phyloP scores from a whole-genome alignment of 495 filamentous ascomycete genomes.

The Melanomma pulvis-pyrius region DNA sequence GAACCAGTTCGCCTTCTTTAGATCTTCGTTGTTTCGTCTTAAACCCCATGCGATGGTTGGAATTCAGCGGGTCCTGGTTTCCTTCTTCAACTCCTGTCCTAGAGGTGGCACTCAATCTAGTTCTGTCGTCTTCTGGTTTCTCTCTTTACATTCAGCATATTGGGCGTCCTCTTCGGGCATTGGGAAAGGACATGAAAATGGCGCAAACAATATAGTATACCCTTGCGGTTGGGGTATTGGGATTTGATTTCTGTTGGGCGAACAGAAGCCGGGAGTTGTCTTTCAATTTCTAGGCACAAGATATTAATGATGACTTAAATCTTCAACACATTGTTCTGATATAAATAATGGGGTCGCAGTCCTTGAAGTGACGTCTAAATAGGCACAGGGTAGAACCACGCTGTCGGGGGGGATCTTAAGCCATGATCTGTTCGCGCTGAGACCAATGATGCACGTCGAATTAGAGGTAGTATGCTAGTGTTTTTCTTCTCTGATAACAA shows the following conservation, averaged over 20 bases:
- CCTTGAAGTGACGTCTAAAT: constrained; percentile 21
- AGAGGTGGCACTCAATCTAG: background rate
- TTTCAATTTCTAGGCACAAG: background rate
- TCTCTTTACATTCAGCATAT: constrained; percentile 30
- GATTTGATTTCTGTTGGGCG: background rate
- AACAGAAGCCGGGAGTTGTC: background rate
- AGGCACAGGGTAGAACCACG: constrained; percentile 5
- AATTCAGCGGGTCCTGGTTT: background rate
- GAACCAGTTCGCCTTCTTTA: too few species aligned
- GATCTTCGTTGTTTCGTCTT: too few species aligned
- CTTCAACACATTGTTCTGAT: background rate
- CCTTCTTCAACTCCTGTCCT: constrained; percentile 6
- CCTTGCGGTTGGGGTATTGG: constrained; percentile 15
- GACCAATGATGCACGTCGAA: background rate
- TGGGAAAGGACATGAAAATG: constrained; percentile 22
- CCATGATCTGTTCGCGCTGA: constrained; percentile 12
- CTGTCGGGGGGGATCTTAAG: constrained; percentile 13
- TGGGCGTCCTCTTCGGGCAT: constrained; percentile 20
- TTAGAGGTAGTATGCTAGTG: background rate
- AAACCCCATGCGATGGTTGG: too few species aligned
- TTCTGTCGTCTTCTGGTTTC: background rate
- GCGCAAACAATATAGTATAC: constrained; percentile 38
- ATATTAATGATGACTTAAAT: background rate
- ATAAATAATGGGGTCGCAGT: background rate
- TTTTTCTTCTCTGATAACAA: too few species aligned